Evolutionary conservation across 176 grass and related monocot species (phyloP).

Genomic region (Musa itinerans): DNA sequence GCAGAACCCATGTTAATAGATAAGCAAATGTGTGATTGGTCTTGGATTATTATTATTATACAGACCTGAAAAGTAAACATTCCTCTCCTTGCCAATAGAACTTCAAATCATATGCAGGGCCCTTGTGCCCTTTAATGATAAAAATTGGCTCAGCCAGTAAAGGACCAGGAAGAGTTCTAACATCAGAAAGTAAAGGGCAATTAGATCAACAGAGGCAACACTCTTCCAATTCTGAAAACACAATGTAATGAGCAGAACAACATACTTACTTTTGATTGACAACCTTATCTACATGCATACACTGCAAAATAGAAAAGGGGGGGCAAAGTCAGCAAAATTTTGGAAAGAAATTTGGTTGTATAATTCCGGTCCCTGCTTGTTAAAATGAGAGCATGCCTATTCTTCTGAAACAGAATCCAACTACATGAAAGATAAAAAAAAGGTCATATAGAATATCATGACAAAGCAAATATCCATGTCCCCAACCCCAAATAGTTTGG

Average conservation of each 20-base stretch:
- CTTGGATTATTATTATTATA: no score
- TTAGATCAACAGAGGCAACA: conserved; percentile 1
- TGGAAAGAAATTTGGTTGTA: neutral
- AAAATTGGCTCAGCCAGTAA: conserved; percentile 37
- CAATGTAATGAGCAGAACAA: neutral
- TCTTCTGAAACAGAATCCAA: neutral
- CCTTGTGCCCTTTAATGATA: conserved; percentile 60
- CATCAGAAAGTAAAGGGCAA: neutral
- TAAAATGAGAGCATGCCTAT: neutral
- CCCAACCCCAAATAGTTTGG: no score
- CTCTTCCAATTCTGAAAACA: neutral
- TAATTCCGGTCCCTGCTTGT: neutral
- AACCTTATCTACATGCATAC: neutral
- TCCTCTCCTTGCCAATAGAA: no score
- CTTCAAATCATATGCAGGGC: conserved; percentile 29
- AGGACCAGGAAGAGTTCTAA: neutral
- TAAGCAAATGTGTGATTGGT: no score
- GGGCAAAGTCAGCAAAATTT: neutral
- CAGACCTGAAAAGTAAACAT: no score
- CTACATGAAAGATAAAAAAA: neutral
- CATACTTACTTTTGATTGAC: conserved; percentile 2
- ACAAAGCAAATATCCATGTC: no score
- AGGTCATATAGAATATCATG: neutral
- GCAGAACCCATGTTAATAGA: neutral
- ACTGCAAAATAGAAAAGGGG: conserved; percentile 1